Evolutionary conservation across 2,329 filamentous ascomycete genomes (phyloP), one percentile per base, ranked within the genome.

Genomic region (Triangularia verruculosa): DNA sequence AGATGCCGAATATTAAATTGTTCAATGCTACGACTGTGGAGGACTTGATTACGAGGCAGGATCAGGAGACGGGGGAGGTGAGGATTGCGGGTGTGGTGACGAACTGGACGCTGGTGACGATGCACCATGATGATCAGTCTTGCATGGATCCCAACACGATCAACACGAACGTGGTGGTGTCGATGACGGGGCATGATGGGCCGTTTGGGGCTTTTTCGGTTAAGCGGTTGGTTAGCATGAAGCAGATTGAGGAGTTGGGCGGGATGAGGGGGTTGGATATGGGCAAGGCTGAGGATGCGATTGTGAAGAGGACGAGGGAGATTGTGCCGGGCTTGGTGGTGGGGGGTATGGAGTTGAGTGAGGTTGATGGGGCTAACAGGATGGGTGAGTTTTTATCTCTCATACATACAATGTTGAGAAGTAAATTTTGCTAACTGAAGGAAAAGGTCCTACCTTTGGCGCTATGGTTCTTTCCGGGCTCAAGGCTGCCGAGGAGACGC

Each of bases 121-220:
- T 94, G 83, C 89, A 93, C 77, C 90, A 93, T 77, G 90, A 93
- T 74, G 90, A 94, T 75, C 92, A 96, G 80, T 91, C 87, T 66
- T 97, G 93, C 89, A 96, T 97, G 93, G 93, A 97, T 77, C 93
- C 93, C 70, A 96, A 95, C 86, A 97, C 93, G 72, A 96, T 97
- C 85, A 97, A 96, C 74, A 92, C 92, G 0, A 92, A 93, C 1
- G 78, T 97, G 64, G 82, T 97, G 73, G 90, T 97, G 80, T 92
- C 89, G 63, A 97, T 93, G 24, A 97, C 93, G 0, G 93, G 93
- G 58, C 93, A 97, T 72, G 93, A 97, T 69, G 93, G 86, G 55
- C 93, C 93, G 15, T 96, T 96, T 75, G 93, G 93, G 55, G 93
- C 93, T 57, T 97, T 97, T 82, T 90, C 80, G 69, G 93, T 92